Evolutionary conservation across 2,329 filamentous ascomycete species (phyloP).

Genomic region (Taxawa tesnikishii): DNA sequence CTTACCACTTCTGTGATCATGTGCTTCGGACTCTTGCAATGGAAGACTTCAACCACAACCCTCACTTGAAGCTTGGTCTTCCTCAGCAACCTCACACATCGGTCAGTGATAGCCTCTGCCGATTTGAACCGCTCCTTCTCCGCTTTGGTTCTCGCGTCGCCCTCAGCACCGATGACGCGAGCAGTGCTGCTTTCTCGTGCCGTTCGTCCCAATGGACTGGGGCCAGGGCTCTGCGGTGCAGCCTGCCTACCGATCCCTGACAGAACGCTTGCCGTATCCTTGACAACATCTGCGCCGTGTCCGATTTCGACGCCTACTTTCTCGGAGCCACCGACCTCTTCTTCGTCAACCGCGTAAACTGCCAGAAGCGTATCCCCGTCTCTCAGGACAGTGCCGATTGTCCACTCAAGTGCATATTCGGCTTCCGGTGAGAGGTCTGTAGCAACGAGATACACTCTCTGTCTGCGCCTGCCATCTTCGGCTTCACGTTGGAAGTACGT

Average conservation of each 20-base stretch:
- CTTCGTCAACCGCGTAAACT: slow-evolving; percentile 89
- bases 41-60: slow-evolving; percentile 89
- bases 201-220: not conserved
- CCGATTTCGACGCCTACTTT: slow-evolving; percentile 44
- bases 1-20: slow-evolving; percentile 81
- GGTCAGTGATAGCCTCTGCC: slow-evolving; percentile 71
- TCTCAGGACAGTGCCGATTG: slow-evolving; percentile 83
- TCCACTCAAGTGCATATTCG: slow-evolving; percentile 92
- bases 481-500: slow-evolving; percentile 62
- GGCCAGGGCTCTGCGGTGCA: slow-evolving; percentile 12
- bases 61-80: slow-evolving; percentile 89
- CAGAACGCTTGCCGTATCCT: slow-evolving; percentile 62
- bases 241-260: slow-evolving; percentile 43
- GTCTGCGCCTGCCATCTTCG: slow-evolving; percentile 62
- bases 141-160: slow-evolving; percentile 29
- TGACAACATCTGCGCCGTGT: slow-evolving; percentile 63
- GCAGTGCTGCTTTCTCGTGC: slow-evolving; percentile 14
- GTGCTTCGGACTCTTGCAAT: slow-evolving; percentile 96
- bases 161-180: slow-evolving; percentile 1
- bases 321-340: slow-evolving; percentile 40
- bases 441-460: slow-evolving; percentile 88
- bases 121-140: slow-evolving; percentile 73
- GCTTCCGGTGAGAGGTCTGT: slow-evolving; percentile 92
- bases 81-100: slow-evolving; percentile 71
- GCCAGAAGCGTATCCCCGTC: slow-evolving; percentile 90